A percentile compares a stretch with the other conserved stretches of the same genome.
phyloP scores from a whole-genome alignment of 805 yeast species.

The Ogataea paraovalis region DNA sequence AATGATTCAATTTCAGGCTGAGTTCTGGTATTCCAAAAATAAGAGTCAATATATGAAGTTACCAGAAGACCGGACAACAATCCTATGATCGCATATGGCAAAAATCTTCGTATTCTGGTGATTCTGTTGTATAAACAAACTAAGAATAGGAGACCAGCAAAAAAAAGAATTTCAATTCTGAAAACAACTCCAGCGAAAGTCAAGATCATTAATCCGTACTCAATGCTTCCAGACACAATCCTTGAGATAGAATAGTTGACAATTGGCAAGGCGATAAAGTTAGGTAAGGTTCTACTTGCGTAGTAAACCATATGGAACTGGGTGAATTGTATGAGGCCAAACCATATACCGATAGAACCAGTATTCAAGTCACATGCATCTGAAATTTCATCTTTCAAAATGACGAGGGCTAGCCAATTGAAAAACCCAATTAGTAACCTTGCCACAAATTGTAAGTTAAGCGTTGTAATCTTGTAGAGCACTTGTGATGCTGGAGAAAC shows the following conservation, averaged over 20 bases:
- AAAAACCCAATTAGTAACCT: conserved; percentile 60
- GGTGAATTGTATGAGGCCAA: conserved; percentile 49
- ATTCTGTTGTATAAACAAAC: conserved; percentile 46
- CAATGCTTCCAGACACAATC: conserved; percentile 45
- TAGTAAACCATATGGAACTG: conserved; percentile 83
- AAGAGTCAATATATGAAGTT: conserved; percentile 59
- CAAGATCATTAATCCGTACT: conserved; percentile 47
- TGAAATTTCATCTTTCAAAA: conserved; percentile 41
- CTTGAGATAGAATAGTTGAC: conserved; percentile 52
- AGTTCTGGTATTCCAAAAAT: conserved; percentile 62
- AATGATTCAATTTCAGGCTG: conserved; percentile 73
- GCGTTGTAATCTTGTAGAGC: conserved; percentile 32
- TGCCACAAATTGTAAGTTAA: conserved; percentile 48
- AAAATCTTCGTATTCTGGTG: conserved; percentile 36
- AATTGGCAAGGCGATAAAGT: conserved; percentile 75
- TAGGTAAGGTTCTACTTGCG: conserved; percentile 84
- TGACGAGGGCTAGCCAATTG: conserved; percentile 52
- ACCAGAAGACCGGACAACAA: conserved; percentile 44
- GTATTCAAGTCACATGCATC: conserved; percentile 21
- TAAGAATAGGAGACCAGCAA: conserved; percentile 47
- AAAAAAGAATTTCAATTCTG: conserved; percentile 63
- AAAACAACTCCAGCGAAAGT: conserved; percentile 65
- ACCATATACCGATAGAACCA: conserved; percentile 48
- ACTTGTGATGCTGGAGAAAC: neutral
- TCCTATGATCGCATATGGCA: conserved; percentile 46